A percentile compares a stretch with the other conserved stretches of the same genome.
Conservation (phyloP, 345 rosid genomes). For the Linum usitatissimum region DNA sequence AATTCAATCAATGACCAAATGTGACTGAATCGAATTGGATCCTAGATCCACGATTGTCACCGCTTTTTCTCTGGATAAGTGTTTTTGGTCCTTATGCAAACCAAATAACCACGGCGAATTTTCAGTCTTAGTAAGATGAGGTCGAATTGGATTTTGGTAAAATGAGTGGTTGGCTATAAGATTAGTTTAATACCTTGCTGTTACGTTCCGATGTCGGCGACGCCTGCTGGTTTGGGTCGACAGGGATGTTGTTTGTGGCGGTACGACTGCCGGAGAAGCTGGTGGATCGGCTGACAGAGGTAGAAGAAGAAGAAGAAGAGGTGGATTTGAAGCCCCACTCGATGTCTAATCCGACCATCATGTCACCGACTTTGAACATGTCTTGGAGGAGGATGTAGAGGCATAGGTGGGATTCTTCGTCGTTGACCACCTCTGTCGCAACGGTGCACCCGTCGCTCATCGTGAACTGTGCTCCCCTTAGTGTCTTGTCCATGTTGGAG, state of each 20-base stretch:
- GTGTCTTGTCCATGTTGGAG: constrained; percentile 4
- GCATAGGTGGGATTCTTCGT: constrained; percentile 22
- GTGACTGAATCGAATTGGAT: no score
- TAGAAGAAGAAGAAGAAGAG: neutral
- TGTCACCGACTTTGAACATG: constrained; percentile 19
- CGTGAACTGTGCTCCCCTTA: constrained; percentile 17
- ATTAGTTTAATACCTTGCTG: no score
- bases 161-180: no score
- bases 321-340: neutral
- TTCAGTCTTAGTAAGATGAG: no score
- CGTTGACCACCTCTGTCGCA: constrained; percentile 19
- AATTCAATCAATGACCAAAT: no score
- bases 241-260: neutral
- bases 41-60: no score
- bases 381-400: constrained; percentile 23
- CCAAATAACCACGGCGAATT: no score
- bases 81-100: no score
- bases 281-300: neutral
- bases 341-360: constrained; percentile 14
- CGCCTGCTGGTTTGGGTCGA: neutral
- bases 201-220: no score
- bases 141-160: no score
- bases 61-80: no score
- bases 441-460: constrained; percentile 17
- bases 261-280: neutral